Base-by-base conservation (phyloP, 768 basidiomycete species). In the Clitopilus passeckerianus region DNA sequence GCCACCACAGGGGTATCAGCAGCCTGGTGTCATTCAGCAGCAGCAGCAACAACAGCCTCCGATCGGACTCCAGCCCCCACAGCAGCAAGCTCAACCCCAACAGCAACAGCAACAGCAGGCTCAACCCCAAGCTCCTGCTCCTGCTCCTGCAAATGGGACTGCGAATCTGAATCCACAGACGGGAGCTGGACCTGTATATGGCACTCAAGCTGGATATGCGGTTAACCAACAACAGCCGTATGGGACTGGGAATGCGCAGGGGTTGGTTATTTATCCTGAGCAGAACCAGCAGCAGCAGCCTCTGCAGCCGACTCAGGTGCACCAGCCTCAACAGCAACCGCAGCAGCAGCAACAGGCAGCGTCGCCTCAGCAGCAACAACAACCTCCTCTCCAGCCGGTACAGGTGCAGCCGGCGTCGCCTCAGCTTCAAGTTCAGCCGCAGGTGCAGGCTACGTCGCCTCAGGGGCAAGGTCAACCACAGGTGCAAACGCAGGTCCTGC, bases 151-250 rank as follows among this genome's bases (percentile, higher is more conserved):
- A 7, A 30, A 30, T 30, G 27, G 27, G 3, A 30, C 27, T 30
- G 27, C 27, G 27, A 30, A 30, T 7, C 27, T 30, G 27, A 30
- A 30, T 7, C n/a, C 62, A 52, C 56, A 60, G 37, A 50, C 46
- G 3, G 46, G 18, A 20, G 46, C 46, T 52, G 46, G 43, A 23
- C 33, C 54, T 5, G 50, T 59, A 56, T 76, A 70, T 64, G 72
- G 64, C 37, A 68, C 60, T 57, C 69, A 70, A 63, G 61, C 70
- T 15, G 68, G 68, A 6, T 72, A 74, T 54, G 64, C 66, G 1
- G 72, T 71, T 9, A 71, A 67, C 61, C 79, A 71, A 64, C 73
- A 74, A 67, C 62, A 71, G 37, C 74, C 69, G 14, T 75, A 74
- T 54, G 70, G 70, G 27, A 30, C 27, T 30, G 27, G 27, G 27